Percentiles rank a stretch among this genome's conserved stretches.
Conservation (phyloP, 2,329 filamentous ascomycete species). For the Trichoderma asperellum region DNA sequence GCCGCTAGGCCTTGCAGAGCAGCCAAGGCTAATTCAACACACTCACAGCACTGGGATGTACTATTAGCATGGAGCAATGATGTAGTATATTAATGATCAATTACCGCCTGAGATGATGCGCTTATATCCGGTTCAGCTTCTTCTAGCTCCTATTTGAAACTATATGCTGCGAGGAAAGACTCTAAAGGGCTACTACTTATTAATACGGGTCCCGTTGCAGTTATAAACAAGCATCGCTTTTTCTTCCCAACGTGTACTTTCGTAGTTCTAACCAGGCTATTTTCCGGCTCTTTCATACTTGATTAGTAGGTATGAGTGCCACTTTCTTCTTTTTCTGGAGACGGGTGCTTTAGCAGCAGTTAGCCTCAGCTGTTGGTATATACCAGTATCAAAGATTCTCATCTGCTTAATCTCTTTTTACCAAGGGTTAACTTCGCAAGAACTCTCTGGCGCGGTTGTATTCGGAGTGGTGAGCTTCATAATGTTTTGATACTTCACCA, state of each 20-base stretch:
- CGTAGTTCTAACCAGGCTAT: not conserved
- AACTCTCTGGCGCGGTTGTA: slow-evolving; percentile 6
- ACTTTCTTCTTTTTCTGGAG: slow-evolving; percentile 8
- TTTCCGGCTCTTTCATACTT: not conserved
- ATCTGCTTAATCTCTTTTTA: slow-evolving; percentile 20
- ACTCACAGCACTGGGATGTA: not conserved
- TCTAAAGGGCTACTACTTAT: not conserved
- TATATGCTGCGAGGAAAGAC: not conserved
- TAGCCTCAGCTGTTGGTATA: slow-evolving; percentile 30
- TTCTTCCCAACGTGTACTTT: slow-evolving; percentile 6
- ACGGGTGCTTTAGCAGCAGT: slow-evolving; percentile 29
- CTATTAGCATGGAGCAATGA: not conserved
- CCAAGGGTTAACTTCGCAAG: not conserved
- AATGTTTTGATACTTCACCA: slow-evolving; percentile 23
- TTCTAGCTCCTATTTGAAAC: not conserved
- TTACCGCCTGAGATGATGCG: not conserved
- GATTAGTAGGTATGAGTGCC: not conserved
- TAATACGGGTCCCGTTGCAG: not conserved
- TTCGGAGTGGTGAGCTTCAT: slow-evolving; percentile 17
- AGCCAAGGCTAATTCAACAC: not conserved
- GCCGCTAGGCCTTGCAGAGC: not conserved
- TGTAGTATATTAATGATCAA: not conserved
- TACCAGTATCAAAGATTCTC: slow-evolving; percentile 36
- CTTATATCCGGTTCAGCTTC: no score
- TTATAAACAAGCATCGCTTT: slow-evolving; percentile 1